Evolutionary conservation across 495 filamentous ascomycete species (phyloP).

Genomic region (Hypoxylon fragiforme): DNA sequence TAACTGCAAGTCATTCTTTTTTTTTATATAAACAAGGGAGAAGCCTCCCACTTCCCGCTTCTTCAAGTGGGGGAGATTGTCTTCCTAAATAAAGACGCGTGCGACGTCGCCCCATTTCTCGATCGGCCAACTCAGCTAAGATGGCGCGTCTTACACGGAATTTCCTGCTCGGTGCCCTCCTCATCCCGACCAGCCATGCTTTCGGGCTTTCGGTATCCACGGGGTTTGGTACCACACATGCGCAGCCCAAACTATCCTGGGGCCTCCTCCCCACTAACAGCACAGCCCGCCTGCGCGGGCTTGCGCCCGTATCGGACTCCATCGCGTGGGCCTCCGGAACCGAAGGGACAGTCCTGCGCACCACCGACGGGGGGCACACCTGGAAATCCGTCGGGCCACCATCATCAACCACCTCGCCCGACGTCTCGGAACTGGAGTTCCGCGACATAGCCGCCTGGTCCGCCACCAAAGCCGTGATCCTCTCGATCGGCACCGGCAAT

Average conservation of each 20-base stretch:
- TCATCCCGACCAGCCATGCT: conserved; percentile 1
- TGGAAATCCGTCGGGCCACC: conserved; percentile 27
- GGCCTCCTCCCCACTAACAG: conserved; percentile 10
- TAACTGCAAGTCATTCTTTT: neutral
- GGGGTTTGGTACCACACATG: neutral
- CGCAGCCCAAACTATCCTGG: conserved; percentile 10
- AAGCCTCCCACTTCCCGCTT: neutral
- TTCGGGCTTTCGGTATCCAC: neutral
- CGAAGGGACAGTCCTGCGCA: conserved; percentile 24
- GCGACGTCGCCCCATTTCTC: neutral
- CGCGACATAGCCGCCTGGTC: conserved; percentile 32
- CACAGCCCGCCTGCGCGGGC: conserved; percentile 22
- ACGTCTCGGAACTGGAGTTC: conserved; percentile 23
- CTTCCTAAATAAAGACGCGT: neutral
- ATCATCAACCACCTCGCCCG: neutral
- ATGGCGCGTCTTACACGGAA: conserved; percentile 15
- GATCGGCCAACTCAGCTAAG: neutral
- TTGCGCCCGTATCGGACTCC: conserved; percentile 18
- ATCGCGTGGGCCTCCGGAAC: conserved; percentile 24
- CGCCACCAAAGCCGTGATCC: conserved; percentile 25
- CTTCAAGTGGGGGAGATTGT: no score
- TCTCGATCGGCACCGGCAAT: conserved; percentile 60
- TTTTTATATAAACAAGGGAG: neutral
- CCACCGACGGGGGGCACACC: conserved; percentile 19
- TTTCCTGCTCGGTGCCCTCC: neutral